Percentiles rank a stretch among this genome's conserved stretches.
Conservation (phyloP, 2,329 filamentous ascomycete genomes). For the Hypoxylon sp. region DNA sequence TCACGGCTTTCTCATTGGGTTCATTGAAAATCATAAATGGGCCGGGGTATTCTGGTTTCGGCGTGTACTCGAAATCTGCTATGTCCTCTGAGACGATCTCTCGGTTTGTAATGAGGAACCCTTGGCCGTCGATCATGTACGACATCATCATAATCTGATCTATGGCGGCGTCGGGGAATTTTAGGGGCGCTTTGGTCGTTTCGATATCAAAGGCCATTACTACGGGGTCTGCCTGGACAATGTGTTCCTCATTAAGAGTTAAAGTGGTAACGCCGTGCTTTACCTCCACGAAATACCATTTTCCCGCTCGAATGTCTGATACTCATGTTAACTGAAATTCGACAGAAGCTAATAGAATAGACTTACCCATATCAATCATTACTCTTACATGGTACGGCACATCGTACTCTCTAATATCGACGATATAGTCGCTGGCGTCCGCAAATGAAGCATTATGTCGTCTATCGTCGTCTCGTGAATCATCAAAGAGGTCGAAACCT, state of each 20-base stretch:
- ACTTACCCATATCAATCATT: constrained; percentile 88
- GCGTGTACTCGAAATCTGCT: constrained; percentile 97
- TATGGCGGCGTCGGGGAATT: constrained; percentile 94
- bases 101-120: constrained; percentile 97
- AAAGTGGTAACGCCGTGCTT: constrained; percentile 92
- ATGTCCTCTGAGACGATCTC: constrained; percentile 99
- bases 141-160: constrained; percentile 99
- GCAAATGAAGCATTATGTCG: constrained; percentile 80
- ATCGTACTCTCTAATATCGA: constrained; percentile 99
- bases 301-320: constrained; percentile 91
- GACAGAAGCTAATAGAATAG: neutral
- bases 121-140: constrained; percentile 99
- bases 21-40: constrained; percentile 99
- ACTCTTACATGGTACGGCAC: constrained; percentile 99
- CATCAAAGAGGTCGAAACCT: constrained; percentile 92
- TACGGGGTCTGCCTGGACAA: constrained; percentile 94
- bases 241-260: constrained; percentile 85
- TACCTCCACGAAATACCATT: constrained; percentile 96
- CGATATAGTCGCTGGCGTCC: constrained; percentile 96
- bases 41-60: constrained; percentile 94
- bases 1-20: constrained; percentile 86
- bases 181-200: constrained; percentile 93
- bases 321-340: constrained; percentile 35
- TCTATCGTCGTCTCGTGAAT: constrained; percentile 84
- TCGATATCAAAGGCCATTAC: constrained; percentile 99